These are phyloP conservation scores for Sideroxylon spinosum DNA, from an alignment of 179 eudicot species.

Conservation along the genomic window DNA sequence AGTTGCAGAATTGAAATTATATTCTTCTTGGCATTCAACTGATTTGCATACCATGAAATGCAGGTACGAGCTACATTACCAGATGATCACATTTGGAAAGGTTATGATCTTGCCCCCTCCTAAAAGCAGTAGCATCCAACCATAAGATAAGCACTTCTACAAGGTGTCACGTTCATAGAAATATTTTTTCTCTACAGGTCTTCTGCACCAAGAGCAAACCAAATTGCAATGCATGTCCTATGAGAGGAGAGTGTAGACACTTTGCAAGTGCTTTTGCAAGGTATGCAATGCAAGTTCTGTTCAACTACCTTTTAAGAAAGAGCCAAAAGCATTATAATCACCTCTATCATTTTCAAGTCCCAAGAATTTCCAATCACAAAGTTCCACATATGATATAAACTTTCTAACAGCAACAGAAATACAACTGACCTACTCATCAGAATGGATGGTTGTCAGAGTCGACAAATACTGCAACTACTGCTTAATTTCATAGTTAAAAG, in stretches of 20 bases:
- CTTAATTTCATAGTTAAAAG: no score
- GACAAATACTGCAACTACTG: no score
- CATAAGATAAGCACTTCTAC: neutral
- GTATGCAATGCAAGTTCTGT: conserved; percentile 24
- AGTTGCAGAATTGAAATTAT: no score
- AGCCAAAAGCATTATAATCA: conserved; percentile 5
- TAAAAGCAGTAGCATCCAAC: neutral
- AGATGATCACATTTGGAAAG: conserved; percentile 93
- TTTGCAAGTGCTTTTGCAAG: conserved; percentile 91
- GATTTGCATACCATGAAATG: conserved; percentile 19
- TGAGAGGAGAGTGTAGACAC: conserved; percentile 68
- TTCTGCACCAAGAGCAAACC: conserved; percentile 78
- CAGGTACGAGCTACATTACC: conserved; percentile 90
- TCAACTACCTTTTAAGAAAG: neutral
- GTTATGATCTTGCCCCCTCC: conserved; percentile 23
- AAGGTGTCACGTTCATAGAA: neutral
- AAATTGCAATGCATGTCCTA: conserved; percentile 76
- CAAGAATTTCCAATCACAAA: neutral
- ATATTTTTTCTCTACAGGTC: conserved; percentile 39
- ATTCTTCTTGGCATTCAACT: neutral
- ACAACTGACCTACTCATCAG: no score
- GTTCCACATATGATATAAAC: no score
- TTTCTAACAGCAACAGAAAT: no score
- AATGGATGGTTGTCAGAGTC: no score
- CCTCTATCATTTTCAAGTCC: neutral